A percentile compares a stretch with the other conserved stretches of the same genome.
Evolutionary conservation across 2,329 filamentous ascomycete genomes (phyloP).

Genomic region (Colletotrichum navitas): DNA sequence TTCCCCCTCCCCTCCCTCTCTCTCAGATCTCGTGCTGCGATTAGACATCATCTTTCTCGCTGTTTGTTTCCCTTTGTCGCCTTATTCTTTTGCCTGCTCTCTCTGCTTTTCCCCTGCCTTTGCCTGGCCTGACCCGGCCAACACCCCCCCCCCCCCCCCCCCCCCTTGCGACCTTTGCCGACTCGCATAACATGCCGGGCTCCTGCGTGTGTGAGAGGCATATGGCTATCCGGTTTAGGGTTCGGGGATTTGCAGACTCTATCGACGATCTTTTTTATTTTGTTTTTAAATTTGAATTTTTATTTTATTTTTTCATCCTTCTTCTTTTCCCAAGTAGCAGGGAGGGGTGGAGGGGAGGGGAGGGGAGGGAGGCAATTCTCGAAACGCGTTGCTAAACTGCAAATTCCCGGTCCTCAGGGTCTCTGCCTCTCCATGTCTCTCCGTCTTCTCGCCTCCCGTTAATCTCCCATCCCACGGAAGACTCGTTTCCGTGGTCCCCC

Average conservation of each 20-base stretch:
- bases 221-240: conserved; percentile 34
- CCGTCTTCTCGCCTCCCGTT: conserved; percentile 10
- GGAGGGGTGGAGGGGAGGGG: too few species aligned
- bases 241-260: conserved; percentile 40
- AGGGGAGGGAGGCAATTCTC: conserved; percentile 18
- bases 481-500: conserved; percentile 22
- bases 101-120: background rate
- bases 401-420: conserved; percentile 26
- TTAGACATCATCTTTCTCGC: too few species aligned
- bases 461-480: conserved; percentile 18
- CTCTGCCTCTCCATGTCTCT: background rate
- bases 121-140: too few species aligned
- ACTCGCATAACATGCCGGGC: conserved; percentile 9
- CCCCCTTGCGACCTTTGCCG: conserved; percentile 2
- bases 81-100: too few species aligned
- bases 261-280: conserved; percentile 33
- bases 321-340: background rate
- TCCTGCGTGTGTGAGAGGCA: conserved; percentile 13
- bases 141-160: background rate
- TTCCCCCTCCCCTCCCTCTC: too few species aligned
- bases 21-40: too few species aligned
- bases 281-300: too few species aligned
- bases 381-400: conserved; percentile 39
- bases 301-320: background rate
- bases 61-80: background rate